These are phyloP conservation scores for Ogataea nitratoaversa DNA, from an alignment of 805 yeast species.

Conservation along the genomic window DNA sequence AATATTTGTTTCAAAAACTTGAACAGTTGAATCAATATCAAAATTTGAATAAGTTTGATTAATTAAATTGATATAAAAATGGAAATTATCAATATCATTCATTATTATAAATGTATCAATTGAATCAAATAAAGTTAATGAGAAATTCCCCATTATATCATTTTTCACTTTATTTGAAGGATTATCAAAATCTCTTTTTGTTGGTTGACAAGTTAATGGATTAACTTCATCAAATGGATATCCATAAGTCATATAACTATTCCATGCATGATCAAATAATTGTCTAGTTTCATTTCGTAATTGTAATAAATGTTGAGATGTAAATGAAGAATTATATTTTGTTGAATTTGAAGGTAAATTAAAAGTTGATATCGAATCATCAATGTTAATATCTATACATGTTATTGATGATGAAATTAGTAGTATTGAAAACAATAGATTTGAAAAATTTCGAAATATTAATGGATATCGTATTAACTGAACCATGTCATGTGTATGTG, in stretches of 20 bases:
- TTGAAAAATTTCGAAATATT: too few species aligned
- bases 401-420: too few species aligned
- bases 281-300: slow-evolving; percentile 43
- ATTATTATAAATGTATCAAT: slow-evolving; percentile 75
- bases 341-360: slow-evolving; percentile 14
- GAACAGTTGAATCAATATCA: slow-evolving; percentile 65
- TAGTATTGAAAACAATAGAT: too few species aligned
- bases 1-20: slow-evolving; percentile 84
- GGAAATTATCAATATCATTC: slow-evolving; percentile 57
- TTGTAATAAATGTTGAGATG: slow-evolving; percentile 17
- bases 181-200: slow-evolving; percentile 57
- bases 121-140: slow-evolving; percentile 74
- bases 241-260: slow-evolving; percentile 61
- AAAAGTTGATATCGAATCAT: too few species aligned
- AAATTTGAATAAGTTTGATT: slow-evolving; percentile 39
- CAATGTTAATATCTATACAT: too few species aligned
- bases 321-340: slow-evolving; percentile 25
- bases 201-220: slow-evolving; percentile 69
- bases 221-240: slow-evolving; percentile 79
- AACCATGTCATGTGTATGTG: too few species aligned
- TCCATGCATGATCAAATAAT: slow-evolving; percentile 74
- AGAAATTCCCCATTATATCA: slow-evolving; percentile 82
- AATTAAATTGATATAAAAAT: slow-evolving; percentile 39
- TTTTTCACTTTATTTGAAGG: slow-evolving; percentile 55
- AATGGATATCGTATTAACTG: too few species aligned